Percentiles rank a stretch among this genome's conserved stretches.
phyloP scores from a whole-genome alignment of 805 yeast species.

The Spathaspora boniae region DNA sequence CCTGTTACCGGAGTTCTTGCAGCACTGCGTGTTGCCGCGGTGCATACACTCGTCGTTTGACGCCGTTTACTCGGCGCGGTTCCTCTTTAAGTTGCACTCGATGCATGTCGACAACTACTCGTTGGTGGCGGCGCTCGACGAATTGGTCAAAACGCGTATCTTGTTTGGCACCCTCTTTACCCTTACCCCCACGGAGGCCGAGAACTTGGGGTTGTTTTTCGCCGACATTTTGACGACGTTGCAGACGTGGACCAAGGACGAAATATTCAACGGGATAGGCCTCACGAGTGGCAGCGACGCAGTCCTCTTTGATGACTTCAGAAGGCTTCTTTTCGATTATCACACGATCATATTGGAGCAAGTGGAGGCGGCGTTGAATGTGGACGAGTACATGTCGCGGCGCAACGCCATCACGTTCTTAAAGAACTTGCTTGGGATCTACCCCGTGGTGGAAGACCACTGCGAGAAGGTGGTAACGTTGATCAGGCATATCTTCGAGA shows the following conservation, averaged over 20 bases:
- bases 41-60: constrained; percentile 77
- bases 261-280: constrained; percentile 20
- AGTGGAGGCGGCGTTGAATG: constrained; percentile 39
- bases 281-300: too few species aligned
- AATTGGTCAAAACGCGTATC: constrained; percentile 46
- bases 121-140: constrained; percentile 38
- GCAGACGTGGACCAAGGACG: constrained; percentile 37
- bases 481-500: constrained; percentile 44
- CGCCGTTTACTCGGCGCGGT: constrained; percentile 65
- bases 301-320: constrained; percentile 29
- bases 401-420: constrained; percentile 77
- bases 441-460: constrained; percentile 67
- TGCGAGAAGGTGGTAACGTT: constrained; percentile 48
- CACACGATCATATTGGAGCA: constrained; percentile 48
- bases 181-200: constrained; percentile 73
- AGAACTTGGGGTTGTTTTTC: constrained; percentile 74
- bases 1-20: constrained; percentile 40
- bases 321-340: constrained; percentile 48
- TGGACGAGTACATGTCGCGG: constrained; percentile 69
- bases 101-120: constrained; percentile 32
- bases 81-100: constrained; percentile 51
- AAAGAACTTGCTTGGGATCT: constrained; percentile 59
- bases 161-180: constrained; percentile 62
- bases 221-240: constrained; percentile 49
- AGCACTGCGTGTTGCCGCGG: constrained; percentile 71